phyloP scores from a whole-genome alignment of 164 flowering plant species.

The Vitis cinerea region DNA sequence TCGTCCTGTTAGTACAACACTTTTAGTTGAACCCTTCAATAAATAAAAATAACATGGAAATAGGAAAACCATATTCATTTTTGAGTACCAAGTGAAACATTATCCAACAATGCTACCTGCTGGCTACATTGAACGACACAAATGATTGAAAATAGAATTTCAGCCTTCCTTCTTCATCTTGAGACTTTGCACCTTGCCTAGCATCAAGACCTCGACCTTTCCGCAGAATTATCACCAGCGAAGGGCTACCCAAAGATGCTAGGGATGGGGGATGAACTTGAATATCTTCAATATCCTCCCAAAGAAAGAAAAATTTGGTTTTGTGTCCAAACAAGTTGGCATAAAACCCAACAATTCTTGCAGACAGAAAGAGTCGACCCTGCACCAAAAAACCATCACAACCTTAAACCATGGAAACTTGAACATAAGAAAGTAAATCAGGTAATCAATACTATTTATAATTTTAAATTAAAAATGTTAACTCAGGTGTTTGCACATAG shows the following conservation, averaged over 20 bases:
- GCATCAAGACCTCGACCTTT: slow-evolving; percentile 75
- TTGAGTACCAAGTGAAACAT: background rate
- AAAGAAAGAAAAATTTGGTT: slow-evolving; percentile 73
- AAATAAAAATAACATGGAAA: no score
- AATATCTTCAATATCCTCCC: slow-evolving; percentile 88
- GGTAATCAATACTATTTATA: background rate
- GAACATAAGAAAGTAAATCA: background rate
- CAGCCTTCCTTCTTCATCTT: slow-evolving; percentile 84
- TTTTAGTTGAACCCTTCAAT: background rate
- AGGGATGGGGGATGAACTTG: slow-evolving; percentile 65
- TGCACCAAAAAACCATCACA: slow-evolving; percentile 19
- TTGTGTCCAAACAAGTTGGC: slow-evolving; percentile 78
- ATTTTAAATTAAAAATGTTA: background rate
- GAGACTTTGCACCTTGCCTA: slow-evolving; percentile 69
- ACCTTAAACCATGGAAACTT: background rate
- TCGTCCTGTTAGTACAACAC: slow-evolving; percentile 51
- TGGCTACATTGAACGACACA: slow-evolving; percentile 60
- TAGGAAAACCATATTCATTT: background rate
- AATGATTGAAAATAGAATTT: slow-evolving; percentile 74
- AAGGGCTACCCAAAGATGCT: slow-evolving; percentile 74
- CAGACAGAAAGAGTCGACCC: slow-evolving; percentile 80
- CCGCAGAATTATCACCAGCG: slow-evolving; percentile 50
- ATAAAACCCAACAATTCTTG: slow-evolving; percentile 80
- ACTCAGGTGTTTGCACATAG: background rate
- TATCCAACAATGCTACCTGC: slow-evolving; percentile 44